Conservation (phyloP, 257 asterid genomes). For the Asclepias syriaca region DNA sequence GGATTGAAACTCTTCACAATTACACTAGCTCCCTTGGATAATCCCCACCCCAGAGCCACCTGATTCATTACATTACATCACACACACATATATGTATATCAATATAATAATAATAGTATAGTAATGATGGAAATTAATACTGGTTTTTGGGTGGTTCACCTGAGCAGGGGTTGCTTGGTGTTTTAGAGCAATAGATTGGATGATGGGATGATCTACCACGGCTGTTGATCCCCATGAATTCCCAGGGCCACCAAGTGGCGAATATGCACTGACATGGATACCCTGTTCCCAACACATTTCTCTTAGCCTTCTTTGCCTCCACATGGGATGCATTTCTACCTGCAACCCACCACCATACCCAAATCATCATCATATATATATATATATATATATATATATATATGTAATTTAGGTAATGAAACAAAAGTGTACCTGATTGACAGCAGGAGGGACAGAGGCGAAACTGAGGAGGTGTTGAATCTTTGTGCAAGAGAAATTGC, state of each 20-base stretch:
- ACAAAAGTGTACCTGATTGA: constrained; percentile 52
- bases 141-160: constrained; percentile 18
- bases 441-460: constrained; percentile 58
- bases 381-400: neutral
- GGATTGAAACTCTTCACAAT: constrained; percentile 73
- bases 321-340: constrained; percentile 96
- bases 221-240: constrained; percentile 76
- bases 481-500: constrained; percentile 70
- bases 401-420: no score
- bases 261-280: constrained; percentile 74
- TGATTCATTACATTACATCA: constrained; percentile 3
- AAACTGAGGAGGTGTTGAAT: constrained; percentile 35
- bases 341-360: constrained; percentile 8
- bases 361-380: no score
- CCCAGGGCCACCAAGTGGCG: constrained; percentile 84
- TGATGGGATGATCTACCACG: constrained; percentile 49
- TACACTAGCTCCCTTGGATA: constrained; percentile 60
- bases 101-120: no score
- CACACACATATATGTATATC: no score
- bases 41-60: constrained; percentile 76
- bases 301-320: constrained; percentile 72
- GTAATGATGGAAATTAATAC: no score
- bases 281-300: constrained; percentile 41
- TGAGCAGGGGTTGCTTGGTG: constrained; percentile 73
- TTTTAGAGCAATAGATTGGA: constrained; percentile 53